Percentiles rank a stretch among this genome's conserved stretches.
phyloP scores from a whole-genome alignment of 768 basidiomycete species.

The Serendipita vermifera region DNA sequence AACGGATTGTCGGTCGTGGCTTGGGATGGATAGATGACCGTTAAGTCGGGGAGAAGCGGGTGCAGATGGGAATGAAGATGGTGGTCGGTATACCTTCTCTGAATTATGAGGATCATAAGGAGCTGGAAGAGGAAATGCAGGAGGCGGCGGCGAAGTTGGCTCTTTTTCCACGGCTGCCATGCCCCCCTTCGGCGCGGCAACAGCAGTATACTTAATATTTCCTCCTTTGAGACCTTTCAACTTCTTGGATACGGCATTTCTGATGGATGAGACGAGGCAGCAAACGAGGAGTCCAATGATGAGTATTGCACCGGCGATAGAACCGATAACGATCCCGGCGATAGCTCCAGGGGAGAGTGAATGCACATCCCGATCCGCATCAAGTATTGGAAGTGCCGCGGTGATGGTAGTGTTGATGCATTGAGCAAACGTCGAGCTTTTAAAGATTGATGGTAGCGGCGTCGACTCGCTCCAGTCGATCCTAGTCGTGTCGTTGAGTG shows the following conservation, averaged over 20 bases:
- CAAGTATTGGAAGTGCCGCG: neutral
- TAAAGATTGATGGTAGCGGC: neutral
- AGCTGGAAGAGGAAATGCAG: too few species aligned
- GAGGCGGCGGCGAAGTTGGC: neutral
- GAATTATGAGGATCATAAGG: too few species aligned
- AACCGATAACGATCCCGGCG: neutral
- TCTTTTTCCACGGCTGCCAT: neutral
- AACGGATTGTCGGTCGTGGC: too few species aligned
- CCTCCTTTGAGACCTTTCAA: neutral
- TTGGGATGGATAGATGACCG: too few species aligned
- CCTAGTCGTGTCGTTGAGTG: neutral
- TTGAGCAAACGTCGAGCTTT: neutral
- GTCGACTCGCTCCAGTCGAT: neutral
- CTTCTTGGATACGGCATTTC: too few species aligned
- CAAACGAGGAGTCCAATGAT: neutral
- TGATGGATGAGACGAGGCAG: too few species aligned
- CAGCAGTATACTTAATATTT: neutral
- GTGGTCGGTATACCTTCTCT: too few species aligned
- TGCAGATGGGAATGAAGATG: too few species aligned
- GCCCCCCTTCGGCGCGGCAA: neutral
- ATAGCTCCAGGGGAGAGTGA: neutral
- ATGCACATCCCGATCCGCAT: too few species aligned
- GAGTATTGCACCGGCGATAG: neutral
- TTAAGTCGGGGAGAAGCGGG: too few species aligned
- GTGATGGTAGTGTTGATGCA: neutral